A percentile compares a stretch with the other conserved stretches of the same genome.
These are phyloP conservation scores for Lecanicillium sp. DNA, from an alignment of 2,329 filamentous ascomycete genomes.

Conservation along the genomic window DNA sequence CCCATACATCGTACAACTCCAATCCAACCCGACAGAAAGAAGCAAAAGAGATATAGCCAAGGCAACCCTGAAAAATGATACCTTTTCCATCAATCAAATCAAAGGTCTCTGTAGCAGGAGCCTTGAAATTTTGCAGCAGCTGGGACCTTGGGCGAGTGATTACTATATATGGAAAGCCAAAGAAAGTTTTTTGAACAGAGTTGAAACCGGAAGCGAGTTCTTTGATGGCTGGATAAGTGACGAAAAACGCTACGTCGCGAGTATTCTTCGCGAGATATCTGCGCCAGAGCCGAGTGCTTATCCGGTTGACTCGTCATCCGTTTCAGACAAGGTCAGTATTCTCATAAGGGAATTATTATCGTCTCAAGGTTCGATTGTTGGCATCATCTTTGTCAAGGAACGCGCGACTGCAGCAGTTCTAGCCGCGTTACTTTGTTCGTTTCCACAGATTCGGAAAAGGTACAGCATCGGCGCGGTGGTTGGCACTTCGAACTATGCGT, in stretches of 20 bases:
- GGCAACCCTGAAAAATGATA: constrained; percentile 35
- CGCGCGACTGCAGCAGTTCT: constrained; percentile 53
- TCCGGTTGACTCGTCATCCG: constrained; percentile 14
- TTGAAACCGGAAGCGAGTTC: constrained; percentile 13
- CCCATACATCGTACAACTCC: constrained; percentile 46
- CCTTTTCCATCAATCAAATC: constrained; percentile 47
- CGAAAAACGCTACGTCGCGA: constrained; percentile 48
- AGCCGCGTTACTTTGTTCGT: constrained; percentile 43
- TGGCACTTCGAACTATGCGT: constrained; percentile 35
- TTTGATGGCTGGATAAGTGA: constrained; percentile 34
- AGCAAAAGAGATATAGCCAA: constrained; percentile 28
- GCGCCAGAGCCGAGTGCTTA: constrained; percentile 9
- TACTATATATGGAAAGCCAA: constrained; percentile 51
- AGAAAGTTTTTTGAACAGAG: constrained; percentile 19
- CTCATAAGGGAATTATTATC: constrained; percentile 45
- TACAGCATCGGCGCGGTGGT: constrained; percentile 48
- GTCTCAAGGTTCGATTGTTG: constrained; percentile 32
- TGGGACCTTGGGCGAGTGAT: constrained; percentile 63
- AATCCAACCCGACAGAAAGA: constrained; percentile 29
- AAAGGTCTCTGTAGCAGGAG: constrained; percentile 43
- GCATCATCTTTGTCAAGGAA: constrained; percentile 62
- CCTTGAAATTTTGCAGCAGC: constrained; percentile 40
- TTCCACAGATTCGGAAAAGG: constrained; percentile 36
- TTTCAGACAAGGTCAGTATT: constrained; percentile 50
- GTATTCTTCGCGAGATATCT: constrained; percentile 32